A percentile compares a stretch with the other conserved stretches of the same genome.
Conservation (phyloP, 2,329 filamentous ascomycete species). For the Orbilia ellipsospora region DNA sequence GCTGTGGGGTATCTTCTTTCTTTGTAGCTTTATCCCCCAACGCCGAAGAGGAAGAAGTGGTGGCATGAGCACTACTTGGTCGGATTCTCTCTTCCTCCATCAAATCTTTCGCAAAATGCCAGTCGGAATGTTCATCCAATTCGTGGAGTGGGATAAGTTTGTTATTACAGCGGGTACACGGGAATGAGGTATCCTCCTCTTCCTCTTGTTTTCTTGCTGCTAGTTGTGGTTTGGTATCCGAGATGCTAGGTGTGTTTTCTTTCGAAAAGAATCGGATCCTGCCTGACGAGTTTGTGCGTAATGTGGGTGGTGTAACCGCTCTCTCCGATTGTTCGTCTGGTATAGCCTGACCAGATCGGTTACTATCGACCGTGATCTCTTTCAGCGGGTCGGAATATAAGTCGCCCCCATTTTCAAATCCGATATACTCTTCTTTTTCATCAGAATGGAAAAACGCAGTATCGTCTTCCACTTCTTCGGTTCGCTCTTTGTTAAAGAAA, state of each 20-base stretch:
- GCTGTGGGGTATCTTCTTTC: constrained; percentile 60
- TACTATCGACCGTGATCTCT: constrained; percentile 10
- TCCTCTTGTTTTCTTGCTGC: constrained; percentile 65
- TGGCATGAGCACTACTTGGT: constrained; percentile 62
- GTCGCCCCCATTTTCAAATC: constrained; percentile 20
- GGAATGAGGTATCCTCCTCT: constrained; percentile 69
- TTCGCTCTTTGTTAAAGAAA: constrained; percentile 56
- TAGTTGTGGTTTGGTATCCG: constrained; percentile 61
- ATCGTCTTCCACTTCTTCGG: constrained; percentile 56
- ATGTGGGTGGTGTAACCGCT: constrained; percentile 31
- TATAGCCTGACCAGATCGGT: background rate
- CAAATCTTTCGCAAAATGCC: constrained; percentile 91
- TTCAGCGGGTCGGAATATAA: constrained; percentile 31
- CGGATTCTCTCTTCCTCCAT: constrained; percentile 71
- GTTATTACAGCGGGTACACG: constrained; percentile 63
- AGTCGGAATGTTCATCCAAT: constrained; percentile 83
- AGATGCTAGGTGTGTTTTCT: constrained; percentile 52
- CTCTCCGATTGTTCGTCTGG: constrained; percentile 10
- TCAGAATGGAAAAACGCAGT: constrained; percentile 37
- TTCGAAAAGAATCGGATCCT: constrained; percentile 51
- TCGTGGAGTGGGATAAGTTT: constrained; percentile 66
- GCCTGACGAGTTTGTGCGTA: constrained; percentile 38
- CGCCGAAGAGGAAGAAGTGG: constrained; percentile 57
- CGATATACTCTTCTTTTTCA: constrained; percentile 34
- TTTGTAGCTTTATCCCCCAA: constrained; percentile 59